Base-by-base conservation (phyloP, 2,329 filamentous ascomycete species). In the Colletotrichum spaethianum region DNA sequence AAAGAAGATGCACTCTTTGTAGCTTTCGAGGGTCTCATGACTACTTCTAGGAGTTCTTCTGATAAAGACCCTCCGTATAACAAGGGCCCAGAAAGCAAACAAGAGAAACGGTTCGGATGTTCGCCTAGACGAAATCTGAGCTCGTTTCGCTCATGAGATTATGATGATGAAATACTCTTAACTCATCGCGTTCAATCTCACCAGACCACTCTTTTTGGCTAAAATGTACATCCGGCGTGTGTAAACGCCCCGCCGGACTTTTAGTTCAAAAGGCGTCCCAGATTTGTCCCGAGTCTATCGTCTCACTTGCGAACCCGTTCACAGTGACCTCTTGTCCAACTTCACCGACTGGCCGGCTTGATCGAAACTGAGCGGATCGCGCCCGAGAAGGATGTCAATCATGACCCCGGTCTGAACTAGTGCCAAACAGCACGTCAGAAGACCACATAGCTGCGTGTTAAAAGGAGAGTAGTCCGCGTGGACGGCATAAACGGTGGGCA, bases 401-500 rank as follows among this genome's bases (percentile, higher is more conserved):
- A 55, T 56, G 4, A 63, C 59, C 3, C 57, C 66, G 3, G 20
- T 36, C 11, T 63, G 66, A 14, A 56, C 11, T 4, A 63, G 11
- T 20, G 66, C 66, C n/a, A 68, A n/a, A 28, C 4, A 42, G 38
- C 66, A 63, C 2, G 66, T 68, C 20, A 46, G 42, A 1, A 57
- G 6, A 8, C 66, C 66, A 3, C 40, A 68, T 11, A 36, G 1
- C 59, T 67, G 65, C 0, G 59, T 68, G n/a, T 56, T 31, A 0
- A 48, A n/a, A 0, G 59, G 50, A 0, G 23, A 40, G 20, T 63
- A 50, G 0, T 63, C 48, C 0, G 59, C 31, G n/a, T 68, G 59
- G 0, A 68, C 33, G 2, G 59, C 66, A 6, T 68, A 68, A n/a
- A 63, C 42, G 0, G 66, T 68, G 20, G 66, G 66, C 40, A 63